Percentiles rank a stretch among this genome's conserved stretches.
Evolutionary conservation across 306 rosid genomes (phyloP).

Genomic region (Vigna trinervia): DNA sequence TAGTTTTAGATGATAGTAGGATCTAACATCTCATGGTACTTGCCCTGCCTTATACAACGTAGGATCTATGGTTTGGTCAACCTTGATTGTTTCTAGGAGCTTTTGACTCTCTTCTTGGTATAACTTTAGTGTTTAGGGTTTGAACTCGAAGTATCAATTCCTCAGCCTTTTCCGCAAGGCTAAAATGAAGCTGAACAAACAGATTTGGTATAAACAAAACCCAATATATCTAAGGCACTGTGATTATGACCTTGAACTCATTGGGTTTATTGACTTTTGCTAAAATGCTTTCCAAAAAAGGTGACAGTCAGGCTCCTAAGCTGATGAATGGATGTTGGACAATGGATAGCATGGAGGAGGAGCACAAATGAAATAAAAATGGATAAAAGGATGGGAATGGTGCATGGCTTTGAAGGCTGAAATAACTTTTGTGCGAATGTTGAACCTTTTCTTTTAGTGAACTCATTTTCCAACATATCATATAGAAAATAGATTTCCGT

Average conservation of each 20-base stretch:
- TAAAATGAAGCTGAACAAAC: slow-evolving; percentile 5
- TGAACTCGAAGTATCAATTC: neutral
- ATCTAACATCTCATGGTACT: neutral
- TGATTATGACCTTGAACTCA: neutral
- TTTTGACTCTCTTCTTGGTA: neutral
- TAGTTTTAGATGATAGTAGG: neutral
- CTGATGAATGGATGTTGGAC: neutral
- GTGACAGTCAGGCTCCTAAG: neutral
- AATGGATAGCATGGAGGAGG: neutral
- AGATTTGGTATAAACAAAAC: slow-evolving; percentile 6
- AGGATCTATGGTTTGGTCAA: neutral
- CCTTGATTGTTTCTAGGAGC: neutral
- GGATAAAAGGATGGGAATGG: neutral
- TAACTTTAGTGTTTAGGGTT: neutral
- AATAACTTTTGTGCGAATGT: neutral
- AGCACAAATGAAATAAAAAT: neutral
- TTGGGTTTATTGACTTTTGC: neutral
- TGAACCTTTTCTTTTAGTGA: neutral
- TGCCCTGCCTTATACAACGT: neutral
- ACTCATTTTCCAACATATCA: neutral
- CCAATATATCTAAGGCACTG: neutral
- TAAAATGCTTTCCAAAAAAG: slow-evolving; percentile 2
- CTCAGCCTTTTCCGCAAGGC: neutral
- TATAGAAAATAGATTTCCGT: neutral
- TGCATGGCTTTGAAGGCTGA: slow-evolving; percentile 4